Percentiles rank a stretch among this genome's conserved stretches.
These are phyloP conservation scores for Cladosporium sp. DNA, from an alignment of 2,329 filamentous ascomycete genomes.

Conservation along the genomic window DNA sequence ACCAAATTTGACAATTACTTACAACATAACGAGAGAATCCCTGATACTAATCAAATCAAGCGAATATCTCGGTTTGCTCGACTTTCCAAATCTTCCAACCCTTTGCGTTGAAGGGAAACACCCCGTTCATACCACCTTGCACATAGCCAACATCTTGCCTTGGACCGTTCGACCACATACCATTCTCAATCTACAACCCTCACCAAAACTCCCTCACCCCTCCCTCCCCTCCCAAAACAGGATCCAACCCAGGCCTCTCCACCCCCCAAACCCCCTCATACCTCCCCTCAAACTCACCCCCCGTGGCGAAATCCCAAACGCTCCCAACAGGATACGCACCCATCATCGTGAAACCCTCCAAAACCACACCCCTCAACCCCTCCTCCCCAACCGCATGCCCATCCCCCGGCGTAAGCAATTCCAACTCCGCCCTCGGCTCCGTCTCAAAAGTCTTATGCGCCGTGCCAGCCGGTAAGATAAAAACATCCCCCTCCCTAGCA, in stretches of 20 bases:
- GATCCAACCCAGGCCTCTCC: slow-evolving; percentile 43
- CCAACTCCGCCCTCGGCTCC: slow-evolving; percentile 34
- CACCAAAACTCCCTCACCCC: slow-evolving; percentile 36
- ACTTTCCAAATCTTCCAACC: no score
- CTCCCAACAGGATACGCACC: slow-evolving; percentile 50
- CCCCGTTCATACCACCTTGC: no score
- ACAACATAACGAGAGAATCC: no score
- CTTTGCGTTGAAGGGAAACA: no score
- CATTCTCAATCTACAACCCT: no score
- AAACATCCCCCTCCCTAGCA: slow-evolving; percentile 52
- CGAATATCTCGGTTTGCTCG: no score
- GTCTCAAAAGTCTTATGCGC: slow-evolving; percentile 52
- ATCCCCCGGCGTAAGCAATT: slow-evolving; percentile 43
- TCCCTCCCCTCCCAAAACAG: slow-evolving; percentile 40
- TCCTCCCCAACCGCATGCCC: slow-evolving; percentile 32
- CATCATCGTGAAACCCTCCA: slow-evolving; percentile 52
- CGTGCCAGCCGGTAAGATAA: slow-evolving; percentile 53
- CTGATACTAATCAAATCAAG: no score
- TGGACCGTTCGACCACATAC: no score
- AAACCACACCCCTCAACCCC: slow-evolving; percentile 34
- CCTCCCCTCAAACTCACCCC: slow-evolving; percentile 17
- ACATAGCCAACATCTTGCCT: no score
- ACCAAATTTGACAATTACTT: no score
- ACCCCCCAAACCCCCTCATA: slow-evolving; percentile 45
- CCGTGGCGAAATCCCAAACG: slow-evolving; percentile 49